Conservation (phyloP, 495 filamentous ascomycete species). For the Tuber magnatum region DNA sequence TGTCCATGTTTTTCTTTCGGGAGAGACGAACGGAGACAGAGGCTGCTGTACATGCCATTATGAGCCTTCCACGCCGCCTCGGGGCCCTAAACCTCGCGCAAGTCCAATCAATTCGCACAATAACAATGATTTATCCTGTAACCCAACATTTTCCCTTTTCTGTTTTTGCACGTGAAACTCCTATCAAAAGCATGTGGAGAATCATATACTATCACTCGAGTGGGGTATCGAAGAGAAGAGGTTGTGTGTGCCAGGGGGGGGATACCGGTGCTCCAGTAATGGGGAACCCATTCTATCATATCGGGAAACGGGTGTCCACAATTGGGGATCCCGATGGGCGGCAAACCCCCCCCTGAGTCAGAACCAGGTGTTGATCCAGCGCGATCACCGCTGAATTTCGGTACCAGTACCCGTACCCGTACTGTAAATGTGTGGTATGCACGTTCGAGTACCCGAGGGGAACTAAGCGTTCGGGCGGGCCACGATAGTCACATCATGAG, state of each 20-base stretch:
- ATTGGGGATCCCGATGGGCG: not conserved
- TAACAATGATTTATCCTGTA: not conserved
- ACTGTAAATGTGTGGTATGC: not conserved
- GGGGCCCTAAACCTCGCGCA: not conserved
- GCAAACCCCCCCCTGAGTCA: not conserved
- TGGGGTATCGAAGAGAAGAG: not conserved
- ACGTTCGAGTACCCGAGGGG: not conserved
- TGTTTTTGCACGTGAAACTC: not conserved
- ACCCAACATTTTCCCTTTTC: not conserved
- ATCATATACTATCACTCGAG: not conserved
- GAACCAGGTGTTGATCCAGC: not conserved
- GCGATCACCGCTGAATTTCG: not conserved
- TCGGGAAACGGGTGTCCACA: not conserved
- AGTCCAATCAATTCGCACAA: not conserved
- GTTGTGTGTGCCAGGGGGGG: not conserved
- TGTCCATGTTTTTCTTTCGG: not conserved
- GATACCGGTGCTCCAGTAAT: not conserved
- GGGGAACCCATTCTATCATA: not conserved
- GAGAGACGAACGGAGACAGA: not conserved
- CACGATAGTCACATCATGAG: not conserved
- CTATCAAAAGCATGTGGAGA: not conserved
- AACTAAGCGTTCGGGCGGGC: not conserved
- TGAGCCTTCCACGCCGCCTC: not conserved
- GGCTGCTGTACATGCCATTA: not conserved
- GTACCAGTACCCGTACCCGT: not conserved